Evolutionary conservation across 257 asterid genomes (phyloP).

Genomic region (Knoxia roxburghii): DNA sequence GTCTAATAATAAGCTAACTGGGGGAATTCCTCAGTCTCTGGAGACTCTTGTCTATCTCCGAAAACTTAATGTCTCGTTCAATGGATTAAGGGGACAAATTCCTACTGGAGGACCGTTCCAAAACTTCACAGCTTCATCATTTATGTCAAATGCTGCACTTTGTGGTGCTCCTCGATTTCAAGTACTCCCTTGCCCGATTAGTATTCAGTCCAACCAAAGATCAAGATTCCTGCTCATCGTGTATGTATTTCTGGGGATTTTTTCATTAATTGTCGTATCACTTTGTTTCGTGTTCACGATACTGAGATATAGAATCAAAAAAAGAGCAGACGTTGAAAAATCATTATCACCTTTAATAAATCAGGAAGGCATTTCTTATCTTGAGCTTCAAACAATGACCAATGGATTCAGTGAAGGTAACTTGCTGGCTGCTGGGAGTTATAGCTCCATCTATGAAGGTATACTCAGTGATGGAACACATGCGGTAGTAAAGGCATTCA

Average conservation of each 20-base stretch:
- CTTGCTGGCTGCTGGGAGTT: conserved; percentile 13
- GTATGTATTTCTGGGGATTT: neutral
- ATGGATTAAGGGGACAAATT: conserved; percentile 7
- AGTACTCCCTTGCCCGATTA: conserved; percentile 5
- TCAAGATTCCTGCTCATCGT: neutral
- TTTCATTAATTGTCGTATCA: neutral
- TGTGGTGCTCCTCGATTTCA: conserved; percentile 9
- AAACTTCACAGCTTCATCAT: conserved; percentile 11
- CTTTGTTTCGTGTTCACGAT: neutral
- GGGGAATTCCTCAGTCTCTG: conserved; percentile 6
- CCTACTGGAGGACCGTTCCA: conserved; percentile 10
- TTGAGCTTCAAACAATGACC: conserved; percentile 12
- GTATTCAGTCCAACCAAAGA: neutral
- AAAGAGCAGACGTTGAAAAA: neutral
- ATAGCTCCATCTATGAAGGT: conserved; percentile 14
- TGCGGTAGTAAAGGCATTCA: conserved; percentile 14
- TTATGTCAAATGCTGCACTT: conserved; percentile 5
- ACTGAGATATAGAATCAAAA: neutral
- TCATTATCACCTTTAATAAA: neutral
- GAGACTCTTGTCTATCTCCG: neutral
- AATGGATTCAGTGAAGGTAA: conserved; percentile 11
- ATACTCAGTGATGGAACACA: conserved; percentile 6
- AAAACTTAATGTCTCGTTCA: conserved; percentile 6
- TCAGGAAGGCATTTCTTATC: conserved; percentile 4
- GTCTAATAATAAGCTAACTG: conserved; percentile 7